These are phyloP conservation scores for Vanilla planifolia DNA, from an alignment of 106 monocot genomes.

Conservation along the genomic window DNA sequence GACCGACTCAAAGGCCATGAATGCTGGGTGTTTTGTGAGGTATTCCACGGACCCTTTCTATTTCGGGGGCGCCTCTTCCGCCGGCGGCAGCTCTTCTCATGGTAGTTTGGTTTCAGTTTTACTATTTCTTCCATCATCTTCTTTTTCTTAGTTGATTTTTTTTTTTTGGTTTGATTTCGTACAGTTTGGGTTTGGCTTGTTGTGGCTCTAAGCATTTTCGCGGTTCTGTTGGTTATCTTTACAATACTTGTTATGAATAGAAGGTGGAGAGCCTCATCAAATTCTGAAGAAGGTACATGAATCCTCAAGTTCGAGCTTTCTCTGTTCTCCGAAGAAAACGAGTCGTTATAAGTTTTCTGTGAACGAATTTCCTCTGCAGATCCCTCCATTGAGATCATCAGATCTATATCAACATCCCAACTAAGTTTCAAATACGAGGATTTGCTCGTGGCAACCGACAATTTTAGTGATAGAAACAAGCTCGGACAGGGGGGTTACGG, in stretches of 20 bases:
- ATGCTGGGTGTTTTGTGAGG: conserved; percentile 51
- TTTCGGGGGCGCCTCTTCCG: conserved; percentile 4
- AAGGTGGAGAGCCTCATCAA: conserved; percentile 10
- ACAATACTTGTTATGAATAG: conserved; percentile 18
- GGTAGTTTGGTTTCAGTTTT: conserved; percentile 1
- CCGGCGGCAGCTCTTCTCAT: conserved; percentile 17
- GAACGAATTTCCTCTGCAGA: conserved; percentile 15
- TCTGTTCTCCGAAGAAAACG: background rate
- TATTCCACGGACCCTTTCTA: conserved; percentile 55
- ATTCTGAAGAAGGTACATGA: conserved; percentile 14
- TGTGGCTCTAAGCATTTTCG: conserved; percentile 11
- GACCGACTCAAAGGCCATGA: conserved; percentile 38
- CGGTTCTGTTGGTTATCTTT: conserved; percentile 15
- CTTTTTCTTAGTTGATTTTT: background rate
- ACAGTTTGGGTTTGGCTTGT: conserved; percentile 8
- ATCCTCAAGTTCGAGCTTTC: background rate
- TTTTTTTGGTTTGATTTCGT: background rate
- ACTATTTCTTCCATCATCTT: background rate
- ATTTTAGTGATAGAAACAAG: conserved; percentile 51
- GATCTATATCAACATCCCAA: conserved; percentile 28
- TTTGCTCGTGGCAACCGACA: conserved; percentile 39
- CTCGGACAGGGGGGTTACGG: conserved; percentile 71
- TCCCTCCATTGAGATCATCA: conserved; percentile 27
- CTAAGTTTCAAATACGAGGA: conserved; percentile 51
- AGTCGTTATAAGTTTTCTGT: background rate